These are phyloP conservation scores for Vaccinium darrowii DNA, from an alignment of 148 eudicot genomes.

Conservation along the genomic window DNA sequence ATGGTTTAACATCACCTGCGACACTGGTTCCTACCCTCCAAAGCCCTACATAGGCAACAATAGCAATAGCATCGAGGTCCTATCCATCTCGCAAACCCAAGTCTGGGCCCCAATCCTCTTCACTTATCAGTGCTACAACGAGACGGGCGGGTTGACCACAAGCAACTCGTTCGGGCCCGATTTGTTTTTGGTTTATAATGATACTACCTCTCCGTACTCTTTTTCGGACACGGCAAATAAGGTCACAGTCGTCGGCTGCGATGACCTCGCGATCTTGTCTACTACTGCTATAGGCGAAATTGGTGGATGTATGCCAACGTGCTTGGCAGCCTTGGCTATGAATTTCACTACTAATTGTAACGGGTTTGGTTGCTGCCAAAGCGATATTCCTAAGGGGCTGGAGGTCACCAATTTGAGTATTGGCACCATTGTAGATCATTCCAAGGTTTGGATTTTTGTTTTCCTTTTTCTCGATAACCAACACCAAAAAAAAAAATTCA, in stretches of 20 bases:
- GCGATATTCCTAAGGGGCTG: not conserved
- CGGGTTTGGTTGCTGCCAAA: constrained; percentile 39
- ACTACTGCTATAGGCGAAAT: not conserved
- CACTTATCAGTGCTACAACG: no score
- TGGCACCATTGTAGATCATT: not conserved
- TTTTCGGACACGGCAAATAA: constrained; percentile 37
- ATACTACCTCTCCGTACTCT: not conserved
- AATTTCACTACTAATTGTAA: constrained; percentile 24
- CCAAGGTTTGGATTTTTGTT: no score
- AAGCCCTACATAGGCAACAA: no score
- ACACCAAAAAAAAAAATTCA: no score
- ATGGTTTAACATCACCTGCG: no score
- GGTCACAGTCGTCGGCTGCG: constrained; percentile 44
- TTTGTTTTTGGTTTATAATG: no score
- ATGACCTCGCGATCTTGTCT: constrained; percentile 13
- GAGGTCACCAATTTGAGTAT: not conserved
- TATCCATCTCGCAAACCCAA: no score
- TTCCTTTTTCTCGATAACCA: no score
- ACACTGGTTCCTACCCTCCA: no score
- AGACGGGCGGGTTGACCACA: not conserved
- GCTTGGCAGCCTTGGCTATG: not conserved
- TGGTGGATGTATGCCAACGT: constrained; percentile 24
- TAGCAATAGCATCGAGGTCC: no score
- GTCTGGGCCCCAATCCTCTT: no score
- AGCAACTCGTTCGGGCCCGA: not conserved